These are phyloP conservation scores for Urochloa ruziziensis DNA, from an alignment of 176 grass and related monocot species.

Conservation along the genomic window DNA sequence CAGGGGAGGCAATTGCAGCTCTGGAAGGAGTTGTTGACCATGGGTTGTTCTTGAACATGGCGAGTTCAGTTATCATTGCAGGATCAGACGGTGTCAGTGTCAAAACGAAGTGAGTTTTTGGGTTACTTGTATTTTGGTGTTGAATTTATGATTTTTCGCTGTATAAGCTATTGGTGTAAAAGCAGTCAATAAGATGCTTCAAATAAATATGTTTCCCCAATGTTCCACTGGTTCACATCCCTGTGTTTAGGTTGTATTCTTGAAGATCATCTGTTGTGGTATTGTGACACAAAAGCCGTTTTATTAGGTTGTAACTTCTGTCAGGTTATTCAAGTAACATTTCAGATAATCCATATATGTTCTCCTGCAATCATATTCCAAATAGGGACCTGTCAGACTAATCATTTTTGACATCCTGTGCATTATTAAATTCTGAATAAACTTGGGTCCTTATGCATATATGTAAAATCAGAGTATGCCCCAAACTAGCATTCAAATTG, in stretches of 20 bases:
- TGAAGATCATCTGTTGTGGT: not conserved
- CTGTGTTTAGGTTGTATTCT: not conserved
- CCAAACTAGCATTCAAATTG: not conserved
- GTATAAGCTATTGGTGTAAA: slow-evolving; percentile 34
- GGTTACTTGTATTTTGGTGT: slow-evolving; percentile 17
- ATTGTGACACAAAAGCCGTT: not conserved
- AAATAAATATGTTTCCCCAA: slow-evolving; percentile 30
- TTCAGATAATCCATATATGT: not conserved
- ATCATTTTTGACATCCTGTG: not conserved
- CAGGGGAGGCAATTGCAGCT: slow-evolving; percentile 71
- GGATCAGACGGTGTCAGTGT: slow-evolving; percentile 81
- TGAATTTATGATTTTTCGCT: slow-evolving; percentile 2
- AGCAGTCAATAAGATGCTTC: slow-evolving; percentile 30
- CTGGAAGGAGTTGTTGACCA: slow-evolving; percentile 96
- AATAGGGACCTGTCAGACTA: not conserved
- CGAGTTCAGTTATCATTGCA: slow-evolving; percentile 86
- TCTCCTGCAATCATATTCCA: not conserved
- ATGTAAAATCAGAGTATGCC: not conserved
- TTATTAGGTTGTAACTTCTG: slow-evolving; percentile 5
- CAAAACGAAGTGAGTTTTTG: slow-evolving; percentile 64
- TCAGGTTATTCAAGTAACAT: not conserved
- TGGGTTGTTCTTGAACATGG: slow-evolving; percentile 93
- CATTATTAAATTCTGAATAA: not conserved
- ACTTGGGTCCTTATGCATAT: not conserved
- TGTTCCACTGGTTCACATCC: not conserved